phyloP scores from a whole-genome alignment of 192 early-diverging fungal genomes.

The Pilaira anomala region DNA sequence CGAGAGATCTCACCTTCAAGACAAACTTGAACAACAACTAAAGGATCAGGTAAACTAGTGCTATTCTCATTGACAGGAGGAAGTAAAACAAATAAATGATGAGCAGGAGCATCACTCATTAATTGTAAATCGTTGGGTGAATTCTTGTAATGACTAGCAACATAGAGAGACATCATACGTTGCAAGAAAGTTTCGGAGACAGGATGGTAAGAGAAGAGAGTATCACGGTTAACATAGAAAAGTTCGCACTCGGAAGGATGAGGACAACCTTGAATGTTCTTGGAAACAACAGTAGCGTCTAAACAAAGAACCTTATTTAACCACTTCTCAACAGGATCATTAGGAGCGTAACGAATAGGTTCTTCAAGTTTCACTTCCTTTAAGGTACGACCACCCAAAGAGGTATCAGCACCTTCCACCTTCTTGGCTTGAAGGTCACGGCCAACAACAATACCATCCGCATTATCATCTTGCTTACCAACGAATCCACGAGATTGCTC shows the following conservation, averaged over 20 bases:
- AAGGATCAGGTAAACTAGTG: constrained; percentile 83
- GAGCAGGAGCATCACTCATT: constrained; percentile 96
- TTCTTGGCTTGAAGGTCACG: constrained; percentile 56
- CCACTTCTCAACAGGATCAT: constrained; percentile 93
- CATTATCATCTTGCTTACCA: constrained; percentile 22
- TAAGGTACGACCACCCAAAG: constrained; percentile 64
- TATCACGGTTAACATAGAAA: constrained; percentile 96
- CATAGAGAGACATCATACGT: constrained; percentile 96
- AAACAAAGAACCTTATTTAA: constrained; percentile 93
- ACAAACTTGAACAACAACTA: constrained; percentile 85
- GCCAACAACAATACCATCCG: constrained; percentile 40
- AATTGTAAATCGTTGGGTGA: constrained; percentile 97
- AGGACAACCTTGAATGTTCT: constrained; percentile 80
- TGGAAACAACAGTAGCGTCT: constrained; percentile 73
- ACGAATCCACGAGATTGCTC: constrained; percentile 83
- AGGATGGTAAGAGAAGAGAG: constrained; percentile 97
- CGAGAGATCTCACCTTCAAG: constrained; percentile 94
- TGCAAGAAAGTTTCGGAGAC: constrained; percentile 96
- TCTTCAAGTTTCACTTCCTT: constrained; percentile 91
- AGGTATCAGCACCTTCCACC: constrained; percentile 25
- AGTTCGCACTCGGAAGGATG: constrained; percentile 93
- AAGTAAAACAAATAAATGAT: constrained; percentile 94
- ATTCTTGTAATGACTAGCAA: constrained; percentile 99
- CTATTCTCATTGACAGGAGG: constrained; percentile 78
- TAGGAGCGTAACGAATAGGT: constrained; percentile 88